A percentile compares a stretch with the other conserved stretches of the same genome.
These are phyloP conservation scores for Metschnikowia arizonensis DNA, from an alignment of 805 yeast species.

Conservation along the genomic window DNA sequence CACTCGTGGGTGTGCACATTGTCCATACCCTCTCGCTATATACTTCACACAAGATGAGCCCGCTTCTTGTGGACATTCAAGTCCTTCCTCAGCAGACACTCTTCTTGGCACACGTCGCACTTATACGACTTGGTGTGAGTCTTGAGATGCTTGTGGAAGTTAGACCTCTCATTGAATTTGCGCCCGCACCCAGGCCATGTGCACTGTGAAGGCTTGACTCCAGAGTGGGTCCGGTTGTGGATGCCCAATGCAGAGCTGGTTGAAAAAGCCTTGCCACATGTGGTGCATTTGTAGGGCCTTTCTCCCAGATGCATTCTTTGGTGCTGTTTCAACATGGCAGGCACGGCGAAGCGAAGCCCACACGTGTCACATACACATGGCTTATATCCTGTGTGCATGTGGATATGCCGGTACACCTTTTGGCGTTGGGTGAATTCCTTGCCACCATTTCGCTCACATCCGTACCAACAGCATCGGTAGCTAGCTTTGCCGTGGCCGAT, in stretches of 20 bases:
- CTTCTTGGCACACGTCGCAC: slow-evolving; percentile 50
- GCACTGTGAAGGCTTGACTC: slow-evolving; percentile 82
- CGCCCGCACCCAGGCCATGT: slow-evolving; percentile 78
- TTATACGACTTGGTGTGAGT: slow-evolving; percentile 57
- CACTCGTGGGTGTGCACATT: not conserved
- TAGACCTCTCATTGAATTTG: slow-evolving; percentile 83
- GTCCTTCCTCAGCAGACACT: slow-evolving; percentile 45
- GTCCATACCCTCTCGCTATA: not conserved
- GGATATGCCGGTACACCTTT: slow-evolving; percentile 79
- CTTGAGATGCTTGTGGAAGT: slow-evolving; percentile 81
- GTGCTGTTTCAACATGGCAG: slow-evolving; percentile 76
- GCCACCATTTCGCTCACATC: slow-evolving; percentile 59
- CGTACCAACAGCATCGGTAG: slow-evolving; percentile 74
- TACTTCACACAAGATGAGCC: slow-evolving; percentile 2
- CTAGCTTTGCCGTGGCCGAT: slow-evolving; percentile 67
- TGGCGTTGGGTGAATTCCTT: slow-evolving; percentile 76
- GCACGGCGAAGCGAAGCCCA: slow-evolving; percentile 68
- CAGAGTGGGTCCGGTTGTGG: slow-evolving; percentile 83
- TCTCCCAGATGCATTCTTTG: slow-evolving; percentile 84
- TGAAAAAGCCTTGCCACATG: slow-evolving; percentile 75
- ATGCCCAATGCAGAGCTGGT: slow-evolving; percentile 79
- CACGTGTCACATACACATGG: slow-evolving; percentile 75
- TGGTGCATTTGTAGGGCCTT: slow-evolving; percentile 70
- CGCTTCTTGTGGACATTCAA: slow-evolving; percentile 33
- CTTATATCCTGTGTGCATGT: slow-evolving; percentile 79